Conservation (phyloP, 768 basidiomycete genomes). For the Coprinopsis marcescibilis region DNA sequence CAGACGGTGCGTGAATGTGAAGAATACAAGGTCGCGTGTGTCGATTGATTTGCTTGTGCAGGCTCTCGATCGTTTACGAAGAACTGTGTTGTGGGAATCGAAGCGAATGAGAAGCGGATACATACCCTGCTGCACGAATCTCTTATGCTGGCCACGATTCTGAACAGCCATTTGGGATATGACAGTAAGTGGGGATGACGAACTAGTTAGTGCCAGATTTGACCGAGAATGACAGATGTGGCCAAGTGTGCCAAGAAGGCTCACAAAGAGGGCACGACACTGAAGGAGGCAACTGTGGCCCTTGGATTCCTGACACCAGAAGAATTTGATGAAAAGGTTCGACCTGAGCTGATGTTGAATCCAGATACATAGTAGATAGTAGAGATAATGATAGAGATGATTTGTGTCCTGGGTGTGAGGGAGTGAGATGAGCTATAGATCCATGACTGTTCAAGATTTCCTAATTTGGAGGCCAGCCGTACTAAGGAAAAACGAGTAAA, state of each 20-base stretch:
- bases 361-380: conserved; percentile 37
- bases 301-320: conserved; percentile 83
- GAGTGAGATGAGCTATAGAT: background rate
- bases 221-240: conserved; percentile 57
- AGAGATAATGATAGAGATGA: background rate
- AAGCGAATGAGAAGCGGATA: conserved; percentile 95
- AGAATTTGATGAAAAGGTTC: conserved; percentile 92
- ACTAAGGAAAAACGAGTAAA: no score
- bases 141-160: conserved; percentile 95
- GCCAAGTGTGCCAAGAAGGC: conserved; percentile 99
- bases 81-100: conserved; percentile 94
- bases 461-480: conserved; percentile 9
- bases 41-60: conserved; percentile 22
- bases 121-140: conserved; percentile 86
- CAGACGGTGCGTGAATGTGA: conserved; percentile 74
- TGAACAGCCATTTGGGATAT: conserved; percentile 94
- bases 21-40: conserved; percentile 3
- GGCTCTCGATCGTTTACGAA: conserved; percentile 91
- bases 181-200: conserved; percentile 63
- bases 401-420: background rate
- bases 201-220: background rate
- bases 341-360: conserved; percentile 85
- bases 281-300: conserved; percentile 90
- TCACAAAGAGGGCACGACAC: conserved; percentile 95
- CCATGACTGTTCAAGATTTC: background rate